phyloP scores from a whole-genome alignment of 2,329 filamentous ascomycete species.

The Aspergillus glaucus region DNA sequence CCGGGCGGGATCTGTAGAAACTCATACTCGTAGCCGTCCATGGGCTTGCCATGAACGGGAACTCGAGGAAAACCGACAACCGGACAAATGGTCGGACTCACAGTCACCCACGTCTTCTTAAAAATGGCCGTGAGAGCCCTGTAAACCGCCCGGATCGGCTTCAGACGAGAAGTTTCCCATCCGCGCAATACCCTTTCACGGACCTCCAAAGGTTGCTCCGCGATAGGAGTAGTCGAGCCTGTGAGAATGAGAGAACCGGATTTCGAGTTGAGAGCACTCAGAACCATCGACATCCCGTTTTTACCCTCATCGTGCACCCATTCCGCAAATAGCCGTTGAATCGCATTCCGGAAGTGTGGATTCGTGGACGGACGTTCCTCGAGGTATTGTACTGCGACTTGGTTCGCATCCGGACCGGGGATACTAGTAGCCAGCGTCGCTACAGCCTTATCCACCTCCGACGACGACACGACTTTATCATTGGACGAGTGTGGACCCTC shows the following conservation, averaged over 20 bases:
- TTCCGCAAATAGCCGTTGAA: constrained; percentile 44
- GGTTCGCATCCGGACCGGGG: constrained; percentile 26
- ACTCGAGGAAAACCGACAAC: constrained; percentile 50
- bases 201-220: constrained; percentile 48
- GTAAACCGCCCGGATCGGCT: constrained; percentile 46
- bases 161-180: constrained; percentile 50
- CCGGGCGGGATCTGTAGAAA: constrained; percentile 54
- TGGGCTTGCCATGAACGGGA: constrained; percentile 48
- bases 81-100: constrained; percentile 44
- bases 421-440: constrained; percentile 19
- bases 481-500: constrained; percentile 25
- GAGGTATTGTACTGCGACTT: constrained; percentile 41
- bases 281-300: constrained; percentile 46
- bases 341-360: constrained; percentile 44
- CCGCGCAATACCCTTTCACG: constrained; percentile 48
- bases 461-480: constrained; percentile 34
- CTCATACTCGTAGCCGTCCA: constrained; percentile 48
- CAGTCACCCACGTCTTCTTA: constrained; percentile 48
- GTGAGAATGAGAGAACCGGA: constrained; percentile 53
- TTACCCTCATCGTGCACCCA: constrained; percentile 45
- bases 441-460: constrained; percentile 37
- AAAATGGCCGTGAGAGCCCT: constrained; percentile 45
- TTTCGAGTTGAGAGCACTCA: constrained; percentile 50
- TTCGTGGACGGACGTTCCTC: constrained; percentile 43
- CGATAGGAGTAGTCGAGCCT: constrained; percentile 50